phyloP scores from a whole-genome alignment of 495 filamentous ascomycete species.

The Aspergillus taichungensis region DNA sequence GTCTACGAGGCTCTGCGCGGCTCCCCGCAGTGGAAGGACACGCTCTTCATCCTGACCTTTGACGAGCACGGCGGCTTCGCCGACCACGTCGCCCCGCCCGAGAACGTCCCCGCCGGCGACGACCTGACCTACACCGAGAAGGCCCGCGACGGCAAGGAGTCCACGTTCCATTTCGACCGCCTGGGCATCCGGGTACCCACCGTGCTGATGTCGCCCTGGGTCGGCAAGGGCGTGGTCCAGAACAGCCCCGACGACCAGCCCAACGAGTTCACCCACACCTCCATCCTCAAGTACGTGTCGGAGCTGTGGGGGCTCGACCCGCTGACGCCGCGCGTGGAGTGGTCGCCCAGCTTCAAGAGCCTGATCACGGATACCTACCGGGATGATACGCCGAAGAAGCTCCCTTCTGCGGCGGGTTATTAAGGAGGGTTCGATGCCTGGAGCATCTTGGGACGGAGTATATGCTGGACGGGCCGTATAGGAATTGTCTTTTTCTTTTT shows the following conservation, averaged over 20 bases:
- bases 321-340: conserved; percentile 34
- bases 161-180: conserved; percentile 41
- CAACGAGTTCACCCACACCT: conserved; percentile 37
- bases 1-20: conserved; percentile 42
- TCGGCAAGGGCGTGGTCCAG: conserved; percentile 35
- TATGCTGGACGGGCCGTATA: too few species aligned
- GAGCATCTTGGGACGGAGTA: too few species aligned
- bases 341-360: conserved; percentile 32
- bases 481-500: too few species aligned
- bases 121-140: conserved; percentile 33
- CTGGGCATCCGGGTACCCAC: conserved; percentile 44
- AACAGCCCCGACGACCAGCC: conserved; percentile 19
- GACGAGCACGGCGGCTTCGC: conserved; percentile 45
- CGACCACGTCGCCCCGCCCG: conserved; percentile 40
- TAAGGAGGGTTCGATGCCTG: not conserved
- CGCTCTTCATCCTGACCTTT: conserved; percentile 41
- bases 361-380: conserved; percentile 24
- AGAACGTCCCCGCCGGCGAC: conserved; percentile 34
- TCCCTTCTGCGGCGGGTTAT: conserved; percentile 21
- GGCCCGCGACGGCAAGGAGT: conserved; percentile 29
- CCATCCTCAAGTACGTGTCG: conserved; percentile 33
- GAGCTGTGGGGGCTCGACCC: conserved; percentile 36
- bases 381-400: conserved; percentile 17
- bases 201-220: conserved; percentile 42
- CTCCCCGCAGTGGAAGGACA: conserved; percentile 41